Conservation (phyloP, 345 rosid genomes). For the Salix udensis region DNA sequence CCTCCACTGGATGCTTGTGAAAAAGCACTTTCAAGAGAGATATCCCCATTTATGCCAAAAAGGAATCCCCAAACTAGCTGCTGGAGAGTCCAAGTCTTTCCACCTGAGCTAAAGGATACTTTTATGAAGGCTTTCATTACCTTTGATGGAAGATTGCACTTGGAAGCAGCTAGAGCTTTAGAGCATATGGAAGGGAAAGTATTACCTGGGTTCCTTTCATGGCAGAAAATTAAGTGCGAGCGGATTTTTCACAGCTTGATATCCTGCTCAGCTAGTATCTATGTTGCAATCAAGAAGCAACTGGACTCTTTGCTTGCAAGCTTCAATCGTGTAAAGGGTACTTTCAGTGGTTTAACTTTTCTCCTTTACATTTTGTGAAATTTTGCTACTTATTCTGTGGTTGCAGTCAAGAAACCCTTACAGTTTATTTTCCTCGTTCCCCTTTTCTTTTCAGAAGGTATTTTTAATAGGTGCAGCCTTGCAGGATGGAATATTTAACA, state of each 20-base stretch:
- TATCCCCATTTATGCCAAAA: slow-evolving; percentile 42
- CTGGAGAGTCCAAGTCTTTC: slow-evolving; percentile 55
- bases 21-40: slow-evolving; percentile 35
- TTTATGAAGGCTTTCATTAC: slow-evolving; percentile 49
- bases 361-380: no score
- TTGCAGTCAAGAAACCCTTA: no score
- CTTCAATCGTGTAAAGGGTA: slow-evolving; percentile 46
- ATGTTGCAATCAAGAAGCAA: slow-evolving; percentile 53
- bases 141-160: slow-evolving; percentile 78
- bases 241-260: slow-evolving; percentile 71
- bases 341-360: not conserved
- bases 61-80: slow-evolving; percentile 39
- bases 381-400: no score
- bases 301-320: slow-evolving; percentile 38
- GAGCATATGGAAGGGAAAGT: slow-evolving; percentile 66
- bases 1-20: slow-evolving; percentile 49
- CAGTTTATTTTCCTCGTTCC: no score
- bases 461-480: no score
- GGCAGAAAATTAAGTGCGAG: slow-evolving; percentile 84
- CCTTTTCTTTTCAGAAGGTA: no score
- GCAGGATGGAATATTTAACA: no score
- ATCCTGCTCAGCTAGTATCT: slow-evolving; percentile 59
- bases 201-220: slow-evolving; percentile 55
- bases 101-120: slow-evolving; percentile 44
- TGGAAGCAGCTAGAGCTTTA: slow-evolving; percentile 94